Evolutionary conservation across 371 early-diverging fungal species (phyloP).

Genomic region (Batkoa obscura): DNA sequence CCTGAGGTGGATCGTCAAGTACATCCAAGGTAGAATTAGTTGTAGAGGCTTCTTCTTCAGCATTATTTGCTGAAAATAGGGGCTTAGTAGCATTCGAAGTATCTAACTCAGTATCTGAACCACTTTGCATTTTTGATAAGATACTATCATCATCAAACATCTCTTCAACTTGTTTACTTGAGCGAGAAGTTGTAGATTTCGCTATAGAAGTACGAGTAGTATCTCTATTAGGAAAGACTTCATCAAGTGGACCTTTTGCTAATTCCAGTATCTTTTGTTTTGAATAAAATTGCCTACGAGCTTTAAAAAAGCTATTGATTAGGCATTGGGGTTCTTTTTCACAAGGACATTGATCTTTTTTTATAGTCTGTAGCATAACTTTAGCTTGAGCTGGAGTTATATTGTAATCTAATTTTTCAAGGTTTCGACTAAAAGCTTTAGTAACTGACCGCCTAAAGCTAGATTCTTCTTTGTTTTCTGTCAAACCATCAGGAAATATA

Average conservation of each 20-base stretch:
- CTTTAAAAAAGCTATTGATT: neutral
- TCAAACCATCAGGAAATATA: slow-evolving; percentile 1
- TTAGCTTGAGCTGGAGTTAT: neutral
- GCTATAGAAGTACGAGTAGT: neutral
- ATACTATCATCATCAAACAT: neutral
- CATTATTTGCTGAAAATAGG: neutral
- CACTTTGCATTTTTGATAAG: neutral
- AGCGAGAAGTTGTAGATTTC: neutral
- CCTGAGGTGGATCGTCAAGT: neutral
- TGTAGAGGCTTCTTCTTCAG: neutral
- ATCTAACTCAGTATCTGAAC: slow-evolving; percentile 4
- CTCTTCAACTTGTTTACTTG: neutral
- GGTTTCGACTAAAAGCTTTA: neutral
- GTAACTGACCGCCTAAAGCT: neutral
- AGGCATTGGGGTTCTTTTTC: neutral
- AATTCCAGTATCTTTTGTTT: neutral
- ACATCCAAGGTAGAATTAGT: neutral
- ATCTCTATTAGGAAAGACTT: neutral
- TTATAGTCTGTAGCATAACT: neutral
- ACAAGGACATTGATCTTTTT: neutral
- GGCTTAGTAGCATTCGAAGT: neutral
- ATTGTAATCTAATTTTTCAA: neutral
- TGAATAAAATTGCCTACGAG: slow-evolving; percentile 1
- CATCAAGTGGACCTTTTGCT: neutral
- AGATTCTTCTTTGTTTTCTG: neutral